Evolutionary conservation across 2,329 filamentous ascomycete species (phyloP).

Genomic region (Mycogone perniciosa): DNA sequence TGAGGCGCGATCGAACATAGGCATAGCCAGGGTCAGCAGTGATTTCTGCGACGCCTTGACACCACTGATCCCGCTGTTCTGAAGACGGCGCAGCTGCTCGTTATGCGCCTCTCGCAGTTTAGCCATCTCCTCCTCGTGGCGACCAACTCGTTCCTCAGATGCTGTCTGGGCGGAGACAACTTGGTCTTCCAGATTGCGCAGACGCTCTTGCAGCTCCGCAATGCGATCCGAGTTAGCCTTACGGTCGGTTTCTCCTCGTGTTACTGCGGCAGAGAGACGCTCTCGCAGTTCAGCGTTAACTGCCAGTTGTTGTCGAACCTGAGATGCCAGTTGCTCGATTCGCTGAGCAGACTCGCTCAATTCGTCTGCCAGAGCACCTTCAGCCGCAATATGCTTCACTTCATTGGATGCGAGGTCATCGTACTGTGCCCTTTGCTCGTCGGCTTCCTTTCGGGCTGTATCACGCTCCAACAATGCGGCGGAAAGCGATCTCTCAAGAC

Average conservation of each 20-base stretch:
- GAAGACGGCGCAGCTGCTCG: conserved; percentile 68
- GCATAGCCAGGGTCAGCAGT: conserved; percentile 29
- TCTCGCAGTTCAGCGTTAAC: conserved; percentile 68
- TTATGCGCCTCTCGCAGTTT: conserved; percentile 71
- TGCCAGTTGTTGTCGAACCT: conserved; percentile 76
- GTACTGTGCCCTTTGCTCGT: conserved; percentile 56
- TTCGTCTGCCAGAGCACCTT: conserved; percentile 61
- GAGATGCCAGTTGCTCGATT: conserved; percentile 70
- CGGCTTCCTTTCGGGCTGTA: conserved; percentile 59
- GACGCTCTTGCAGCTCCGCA: conserved; percentile 71
- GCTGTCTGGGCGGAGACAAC: conserved; percentile 76
- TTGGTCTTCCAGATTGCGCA: conserved; percentile 77
- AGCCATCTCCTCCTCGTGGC: conserved; percentile 80
- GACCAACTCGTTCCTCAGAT: conserved; percentile 75
- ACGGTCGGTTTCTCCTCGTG: conserved; percentile 78
- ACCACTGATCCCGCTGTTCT: conserved; percentile 43
- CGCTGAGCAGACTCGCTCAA: conserved; percentile 67
- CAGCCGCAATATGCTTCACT: conserved; percentile 49
- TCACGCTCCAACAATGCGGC: conserved; percentile 67
- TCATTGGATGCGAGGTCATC: conserved; percentile 52
- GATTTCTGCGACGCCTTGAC: conserved; percentile 27
- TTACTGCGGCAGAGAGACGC: conserved; percentile 72
- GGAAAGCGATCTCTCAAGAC: conserved; percentile 62
- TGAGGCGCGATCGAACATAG: conserved; percentile 28
- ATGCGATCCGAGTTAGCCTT: conserved; percentile 75